Evolutionary conservation across 2,329 filamentous ascomycete genomes (phyloP), one percentile per base, ranked within the genome.

Genomic region (Sclerotinia nivalis): DNA sequence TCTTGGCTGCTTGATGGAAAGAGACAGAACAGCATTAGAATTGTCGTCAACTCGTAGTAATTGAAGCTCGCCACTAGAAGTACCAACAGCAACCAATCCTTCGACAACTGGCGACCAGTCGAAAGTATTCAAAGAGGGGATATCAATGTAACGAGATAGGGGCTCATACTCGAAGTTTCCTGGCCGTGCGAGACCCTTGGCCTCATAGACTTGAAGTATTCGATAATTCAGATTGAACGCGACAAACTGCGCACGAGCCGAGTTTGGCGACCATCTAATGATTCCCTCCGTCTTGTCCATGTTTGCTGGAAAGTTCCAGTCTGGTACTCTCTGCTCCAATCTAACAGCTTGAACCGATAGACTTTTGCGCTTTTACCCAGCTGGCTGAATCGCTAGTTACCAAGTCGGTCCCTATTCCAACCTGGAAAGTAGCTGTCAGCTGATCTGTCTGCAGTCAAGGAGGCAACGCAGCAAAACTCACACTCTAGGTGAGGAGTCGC

Each of bases 11-110:
- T 92, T 93, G 60, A 93, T 86, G 28, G 87, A 87, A 71, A 93
- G 87, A 64, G 91, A 88, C 62, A 88, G 78, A 73, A 87, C 87
- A 47, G 85, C 86, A 76, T 87, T 93, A 66, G 85, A 89, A 73
- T 88, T 86, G 74, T 92, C 88, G 76, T 93, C 89, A 61, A 96
- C 86, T 71, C 89, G 86, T 69, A 96, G 81, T 28, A 96, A 82
- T 72, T 91, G 90, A 72, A 93, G 91, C 69, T 93, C 88, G 62
- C 93, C 93, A 52, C 88, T 89, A 20, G 88, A 86, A 15, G 91
- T 91, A 54, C 93, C 93, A 40, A 96, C 86, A 31, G 91, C 91
- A 54, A 96, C 86, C 12, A 94, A 83, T 66, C 89, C 88, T 45
- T 84, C 82, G n/a, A 86, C 82, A 43, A 83, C 83, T 37, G 88